These are phyloP conservation scores for Aspergillus spinulosporus DNA, from an alignment of 2,329 filamentous ascomycete genomes.

Conservation along the genomic window DNA sequence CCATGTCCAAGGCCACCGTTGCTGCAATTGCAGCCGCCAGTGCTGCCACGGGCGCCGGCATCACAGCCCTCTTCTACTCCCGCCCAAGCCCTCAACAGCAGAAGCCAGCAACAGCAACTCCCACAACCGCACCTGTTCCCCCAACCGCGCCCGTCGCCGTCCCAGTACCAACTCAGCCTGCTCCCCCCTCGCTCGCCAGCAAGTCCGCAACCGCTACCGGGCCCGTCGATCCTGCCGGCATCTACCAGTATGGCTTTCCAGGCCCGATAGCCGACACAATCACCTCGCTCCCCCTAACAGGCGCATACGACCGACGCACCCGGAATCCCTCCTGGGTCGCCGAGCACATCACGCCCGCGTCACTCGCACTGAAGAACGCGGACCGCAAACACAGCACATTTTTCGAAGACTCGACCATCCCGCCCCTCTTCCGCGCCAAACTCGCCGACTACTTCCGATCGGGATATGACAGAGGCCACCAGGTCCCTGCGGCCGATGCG, in stretches of 20 bases:
- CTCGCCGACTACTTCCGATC: conserved; percentile 93
- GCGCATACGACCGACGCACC: conserved; percentile 83
- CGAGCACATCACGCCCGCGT: conserved; percentile 92
- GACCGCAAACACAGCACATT: conserved; percentile 85
- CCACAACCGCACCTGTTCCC: conserved; percentile 32
- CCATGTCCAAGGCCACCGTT: conserved; percentile 76
- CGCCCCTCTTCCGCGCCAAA: conserved; percentile 82
- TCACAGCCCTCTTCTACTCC: conserved; percentile 68
- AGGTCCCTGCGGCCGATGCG: conserved; percentile 92
- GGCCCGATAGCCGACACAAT: conserved; percentile 85
- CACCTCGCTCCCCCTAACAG: conserved; percentile 72
- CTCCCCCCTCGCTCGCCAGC: conserved; percentile 32
- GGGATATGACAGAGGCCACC: conserved; percentile 93
- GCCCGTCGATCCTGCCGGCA: conserved; percentile 71
- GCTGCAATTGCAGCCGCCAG: conserved; percentile 74
- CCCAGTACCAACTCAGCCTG: conserved; percentile 31
- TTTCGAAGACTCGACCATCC: conserved; percentile 75
- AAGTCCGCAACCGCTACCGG: conserved; percentile 26
- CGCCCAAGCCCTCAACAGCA: conserved; percentile 28
- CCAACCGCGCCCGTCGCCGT: conserved; percentile 39
- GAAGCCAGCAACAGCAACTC: conserved; percentile 4
- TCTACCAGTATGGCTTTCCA: conserved; percentile 88
- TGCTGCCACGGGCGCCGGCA: conserved; percentile 72
- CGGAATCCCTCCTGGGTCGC: conserved; percentile 93
- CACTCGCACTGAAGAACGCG: conserved; percentile 70